Conservation (phyloP, 371 early-diverging fungal species). For the Mitosporidium daphniae region DNA sequence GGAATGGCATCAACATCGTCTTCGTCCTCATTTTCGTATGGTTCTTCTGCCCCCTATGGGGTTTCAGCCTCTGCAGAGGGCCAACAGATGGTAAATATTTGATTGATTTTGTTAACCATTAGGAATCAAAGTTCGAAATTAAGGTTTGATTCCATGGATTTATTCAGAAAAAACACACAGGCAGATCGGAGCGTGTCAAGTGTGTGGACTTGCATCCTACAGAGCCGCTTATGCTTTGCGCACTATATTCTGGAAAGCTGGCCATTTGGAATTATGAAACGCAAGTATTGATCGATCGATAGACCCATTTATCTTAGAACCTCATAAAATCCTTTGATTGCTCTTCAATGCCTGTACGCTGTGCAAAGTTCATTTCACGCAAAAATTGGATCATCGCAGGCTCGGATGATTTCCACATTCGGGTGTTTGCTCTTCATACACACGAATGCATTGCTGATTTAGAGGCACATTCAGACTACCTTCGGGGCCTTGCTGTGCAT, state of each 20-base stretch:
- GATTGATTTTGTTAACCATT: no score
- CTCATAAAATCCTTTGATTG: slow-evolving; percentile 81
- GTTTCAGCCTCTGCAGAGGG: no score
- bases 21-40: no score
- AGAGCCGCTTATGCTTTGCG: slow-evolving; percentile 85
- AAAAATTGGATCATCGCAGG: slow-evolving; percentile 88
- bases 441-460: slow-evolving; percentile 69
- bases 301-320: slow-evolving; percentile 14
- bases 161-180: slow-evolving; percentile 16
- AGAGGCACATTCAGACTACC: slow-evolving; percentile 91
- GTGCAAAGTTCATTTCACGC: slow-evolving; percentile 68
- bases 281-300: slow-evolving; percentile 18
- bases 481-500: slow-evolving; percentile 76
- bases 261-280: slow-evolving; percentile 95
- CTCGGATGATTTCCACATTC: slow-evolving; percentile 77
- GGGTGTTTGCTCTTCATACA: slow-evolving; percentile 95
- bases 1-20: no score
- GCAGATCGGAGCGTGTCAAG: slow-evolving; percentile 77
- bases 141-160: no score
- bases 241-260: slow-evolving; percentile 77
- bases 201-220: slow-evolving; percentile 92
- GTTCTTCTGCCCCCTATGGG: no score
- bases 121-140: no score
- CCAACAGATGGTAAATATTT: no score
- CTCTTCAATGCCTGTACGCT: slow-evolving; percentile 59